Evolutionary conservation across 495 filamentous ascomycete species (phyloP), one percentile per base, ranked within the genome.

Genomic region (Tuber magnatum): DNA sequence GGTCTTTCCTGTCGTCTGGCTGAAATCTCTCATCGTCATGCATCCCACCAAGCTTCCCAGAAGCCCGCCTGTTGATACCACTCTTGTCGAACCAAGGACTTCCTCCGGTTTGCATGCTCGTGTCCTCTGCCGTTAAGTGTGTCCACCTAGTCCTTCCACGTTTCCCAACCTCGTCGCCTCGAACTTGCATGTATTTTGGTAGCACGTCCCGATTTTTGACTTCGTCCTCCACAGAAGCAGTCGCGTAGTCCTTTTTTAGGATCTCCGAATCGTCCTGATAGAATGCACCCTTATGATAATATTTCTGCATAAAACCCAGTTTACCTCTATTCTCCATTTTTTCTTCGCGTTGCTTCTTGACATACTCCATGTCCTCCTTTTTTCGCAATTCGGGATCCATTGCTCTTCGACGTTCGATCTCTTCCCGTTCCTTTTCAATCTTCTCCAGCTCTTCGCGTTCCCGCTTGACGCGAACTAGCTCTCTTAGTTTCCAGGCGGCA

Each of bases 251-350:
- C 92, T 82, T 91, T 87, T 80, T 91, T 88, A 73, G 87, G 85
- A 80, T 94, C 77, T 91, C 89, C 42, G 88, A 86, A 77, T 94
- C 93, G 56, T 94, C 93, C 73, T 90, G 90, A 85, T 92, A 98
- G 86, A 97, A 99, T 39, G 95, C 95, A 71, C 95, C 95, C 86
- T 94, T 94, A 86, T 99, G 95, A 83, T 91, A 93, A 84, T 97
- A 98, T 83, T 94, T 94, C 83, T 97, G 94, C 92, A 98, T 92
- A 83, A 89, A 97, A 1, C 87, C 87, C 86, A 94, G 92, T 86
- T 97, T 91, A 61, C 94, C 95, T 48, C 91, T 90, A 46, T 85
- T 85, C 28, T 94, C 93, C 78, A 92, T 93, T 68, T 87, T 86
- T 78, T 98, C 95, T 78, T 94, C 93, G 75, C 91, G 90, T 84